Percentiles rank a stretch among this genome's conserved stretches.
phyloP scores from a whole-genome alignment of 2,329 filamentous ascomycete genomes.

The Talaromyces albobiverticillius region DNA sequence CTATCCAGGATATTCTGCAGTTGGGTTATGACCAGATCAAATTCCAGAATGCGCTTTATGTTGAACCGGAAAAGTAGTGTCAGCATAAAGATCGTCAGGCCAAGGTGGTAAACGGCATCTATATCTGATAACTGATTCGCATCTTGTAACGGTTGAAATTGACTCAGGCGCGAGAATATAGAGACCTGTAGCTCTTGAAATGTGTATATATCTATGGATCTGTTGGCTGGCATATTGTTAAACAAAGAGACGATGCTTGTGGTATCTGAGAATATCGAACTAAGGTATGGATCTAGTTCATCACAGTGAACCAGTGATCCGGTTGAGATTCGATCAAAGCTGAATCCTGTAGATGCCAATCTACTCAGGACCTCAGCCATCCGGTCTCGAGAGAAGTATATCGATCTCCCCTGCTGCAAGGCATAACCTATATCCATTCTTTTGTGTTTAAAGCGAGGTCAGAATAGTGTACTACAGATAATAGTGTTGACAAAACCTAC shows the following conservation, averaged over 20 bases:
- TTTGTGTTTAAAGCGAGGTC: background rate
- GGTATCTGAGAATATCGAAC: slow-evolving; percentile 5
- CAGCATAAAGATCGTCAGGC: slow-evolving; percentile 14
- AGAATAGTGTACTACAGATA: too few relatives aligned
- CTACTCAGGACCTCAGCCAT: background rate
- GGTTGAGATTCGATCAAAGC: background rate
- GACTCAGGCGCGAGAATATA: slow-evolving; percentile 9
- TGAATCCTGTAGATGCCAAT: slow-evolving; percentile 4
- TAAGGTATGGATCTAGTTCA: slow-evolving; percentile 1
- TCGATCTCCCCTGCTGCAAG: slow-evolving; percentile 7
- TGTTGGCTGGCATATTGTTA: background rate
- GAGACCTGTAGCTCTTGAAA: slow-evolving; percentile 8
- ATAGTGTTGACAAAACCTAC: background rate
- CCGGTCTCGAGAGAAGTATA: slow-evolving; percentile 7
- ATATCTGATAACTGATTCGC: background rate
- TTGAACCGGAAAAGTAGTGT: slow-evolving; percentile 10
- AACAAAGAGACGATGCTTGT: slow-evolving; percentile 5
- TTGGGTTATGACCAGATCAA: background rate
- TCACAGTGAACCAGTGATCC: background rate
- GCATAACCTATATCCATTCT: slow-evolving; percentile 13
- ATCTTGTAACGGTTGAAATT: slow-evolving; percentile 6
- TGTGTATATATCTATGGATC: background rate
- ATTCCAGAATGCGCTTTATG: background rate
- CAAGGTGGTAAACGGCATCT: slow-evolving; percentile 9
- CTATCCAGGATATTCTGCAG: background rate